Percentiles rank a stretch among this genome's conserved stretches.
Evolutionary conservation across 768 basidiomycete species (phyloP).

Genomic region (Mrakia frigida): DNA sequence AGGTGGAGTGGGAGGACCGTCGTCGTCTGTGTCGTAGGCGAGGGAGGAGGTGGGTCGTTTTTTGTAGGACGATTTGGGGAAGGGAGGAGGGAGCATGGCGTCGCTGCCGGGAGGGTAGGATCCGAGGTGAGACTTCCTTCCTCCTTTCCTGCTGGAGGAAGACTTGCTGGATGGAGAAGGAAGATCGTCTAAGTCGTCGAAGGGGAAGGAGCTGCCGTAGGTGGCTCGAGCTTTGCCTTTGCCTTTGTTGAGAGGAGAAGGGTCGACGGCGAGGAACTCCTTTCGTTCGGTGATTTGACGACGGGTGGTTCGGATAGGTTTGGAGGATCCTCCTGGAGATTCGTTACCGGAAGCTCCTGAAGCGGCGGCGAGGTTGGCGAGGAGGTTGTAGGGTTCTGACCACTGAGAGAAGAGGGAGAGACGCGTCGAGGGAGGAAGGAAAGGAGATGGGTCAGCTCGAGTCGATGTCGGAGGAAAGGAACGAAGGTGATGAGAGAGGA

Average conservation of each 20-base stretch:
- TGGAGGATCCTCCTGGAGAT: slow-evolving; percentile 9
- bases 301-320: slow-evolving; percentile 38
- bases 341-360: background rate
- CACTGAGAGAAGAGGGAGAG: background rate
- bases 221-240: slow-evolving; percentile 27
- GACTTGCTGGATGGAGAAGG: background rate
- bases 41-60: no score
- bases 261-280: slow-evolving; percentile 33
- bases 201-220: slow-evolving; percentile 10
- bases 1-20: background rate
- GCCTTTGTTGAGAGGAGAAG: slow-evolving; percentile 27
- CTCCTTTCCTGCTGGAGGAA: no score
- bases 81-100: no score
- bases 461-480: background rate
- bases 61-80: no score
- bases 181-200: background rate
- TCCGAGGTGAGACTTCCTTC: no score
- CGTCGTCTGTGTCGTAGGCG: background rate
- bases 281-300: slow-evolving; percentile 39
- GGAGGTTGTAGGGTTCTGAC: slow-evolving; percentile 9
- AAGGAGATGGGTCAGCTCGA: background rate
- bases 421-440: background rate
- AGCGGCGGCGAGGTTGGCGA: background rate
- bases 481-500: background rate
- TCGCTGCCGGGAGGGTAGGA: no score